A percentile compares a stretch with the other conserved stretches of the same genome.
These are phyloP conservation scores for Xerocomus spinulosus DNA, from an alignment of 768 basidiomycete species.

Conservation along the genomic window DNA sequence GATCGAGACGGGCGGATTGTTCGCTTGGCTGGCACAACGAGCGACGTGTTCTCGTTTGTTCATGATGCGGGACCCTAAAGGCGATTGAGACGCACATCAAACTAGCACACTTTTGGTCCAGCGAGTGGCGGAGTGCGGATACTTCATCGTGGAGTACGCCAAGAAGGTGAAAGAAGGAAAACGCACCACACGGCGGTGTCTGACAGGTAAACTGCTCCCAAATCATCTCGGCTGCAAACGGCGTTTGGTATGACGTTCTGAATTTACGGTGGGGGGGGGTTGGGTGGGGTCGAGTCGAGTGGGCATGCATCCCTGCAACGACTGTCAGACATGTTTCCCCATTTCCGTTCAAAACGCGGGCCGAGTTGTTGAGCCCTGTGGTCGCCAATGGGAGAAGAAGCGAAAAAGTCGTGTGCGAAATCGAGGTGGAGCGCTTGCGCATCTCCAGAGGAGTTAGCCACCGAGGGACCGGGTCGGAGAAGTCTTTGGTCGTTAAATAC, in stretches of 20 bases:
- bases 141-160: no score
- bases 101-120: no score
- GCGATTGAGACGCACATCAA: no score
- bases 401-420: slow-evolving; percentile 38
- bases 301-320: slow-evolving; percentile 28
- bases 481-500: slow-evolving; percentile 31
- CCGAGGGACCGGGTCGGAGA: slow-evolving; percentile 34
- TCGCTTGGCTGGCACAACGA: no score
- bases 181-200: no score
- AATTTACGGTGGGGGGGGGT: slow-evolving; percentile 31
- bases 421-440: slow-evolving; percentile 32
- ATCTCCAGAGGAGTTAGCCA: slow-evolving; percentile 27
- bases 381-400: slow-evolving; percentile 37
- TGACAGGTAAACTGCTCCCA: slow-evolving; percentile 41
- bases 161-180: no score
- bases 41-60: no score
- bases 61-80: no score
- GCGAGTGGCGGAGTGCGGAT: no score
- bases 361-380: slow-evolving; percentile 35
- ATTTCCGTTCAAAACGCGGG: not conserved
- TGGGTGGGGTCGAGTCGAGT: slow-evolving; percentile 26
- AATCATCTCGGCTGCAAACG: slow-evolving; percentile 41
- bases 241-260: slow-evolving; percentile 34
- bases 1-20: no score
- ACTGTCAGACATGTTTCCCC: not conserved